Base-by-base conservation (phyloP, 208 protist species). In the Acanthamoeba sp. region DNA sequence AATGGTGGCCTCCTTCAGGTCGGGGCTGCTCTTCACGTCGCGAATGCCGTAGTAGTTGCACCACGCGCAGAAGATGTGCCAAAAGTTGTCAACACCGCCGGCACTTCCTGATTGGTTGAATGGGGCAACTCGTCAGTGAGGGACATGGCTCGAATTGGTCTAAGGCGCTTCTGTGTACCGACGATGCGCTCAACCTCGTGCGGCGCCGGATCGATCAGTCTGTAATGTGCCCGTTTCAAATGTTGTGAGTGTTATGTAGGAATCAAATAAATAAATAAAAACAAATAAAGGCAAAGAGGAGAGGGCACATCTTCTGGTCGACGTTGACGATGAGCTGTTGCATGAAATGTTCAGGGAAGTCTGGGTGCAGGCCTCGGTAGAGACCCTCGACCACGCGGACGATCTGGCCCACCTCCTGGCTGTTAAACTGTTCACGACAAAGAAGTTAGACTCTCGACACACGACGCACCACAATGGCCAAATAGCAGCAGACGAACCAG, bases 31-130 rank as follows among this genome's bases (percentile, higher is more conserved):
- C 73, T 55, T 55, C 12, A 42, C 40, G 9, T 84, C 42, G 36
- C 36, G 40, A 7, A 84, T 36, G 36, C 73, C 73, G 32, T 84
- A 84, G 42, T 84, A 84, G 73, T 55, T 52, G 73, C 73, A 55
- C 73, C 73, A 84, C 34, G 40, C 73, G 32, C 73, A 84, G 73
- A 84, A 84, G 24, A 84, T 52, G 73, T 55, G 42, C 73, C 73
- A 84, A 50, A 84, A 84, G 22, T 52, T 84, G 73, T 84, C 42
- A 14, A 14, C 7, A 36, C 62, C n/a, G 29, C 62, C 62, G n/a
- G 29, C 9, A 22, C n/a, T 5, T 7, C 62, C 62, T 69, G 62
- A 24, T 1, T 69, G 2, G 27, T 1, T n/a, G n/a, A n/a, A n/a
- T n/a, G n/a, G n/a, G n/a, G n/a, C n/a, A n/a, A n/a, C n/a, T n/a